A percentile compares a stretch with the other conserved stretches of the same genome.
phyloP scores from a whole-genome alignment of 441 rosid genomes.

The Adansonia madagascariensis region DNA sequence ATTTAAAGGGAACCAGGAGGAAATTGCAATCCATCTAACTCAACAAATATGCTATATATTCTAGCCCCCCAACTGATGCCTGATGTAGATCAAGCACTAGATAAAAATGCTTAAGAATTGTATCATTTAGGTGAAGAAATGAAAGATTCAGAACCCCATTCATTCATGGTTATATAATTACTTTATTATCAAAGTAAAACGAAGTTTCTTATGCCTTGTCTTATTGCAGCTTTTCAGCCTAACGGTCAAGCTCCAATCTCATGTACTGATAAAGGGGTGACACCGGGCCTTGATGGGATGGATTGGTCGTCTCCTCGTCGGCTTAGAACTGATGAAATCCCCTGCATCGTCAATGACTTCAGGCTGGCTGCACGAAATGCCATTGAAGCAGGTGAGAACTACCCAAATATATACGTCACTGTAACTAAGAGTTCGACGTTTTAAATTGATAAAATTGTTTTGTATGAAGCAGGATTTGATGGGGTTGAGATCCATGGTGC shows the following conservation, averaged over 20 bases:
- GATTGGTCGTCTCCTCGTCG: conserved; percentile 31
- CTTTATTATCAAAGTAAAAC: background rate
- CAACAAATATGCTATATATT: conserved; percentile 2
- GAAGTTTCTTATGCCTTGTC: background rate
- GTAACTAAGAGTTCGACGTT: background rate
- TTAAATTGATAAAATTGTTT: background rate
- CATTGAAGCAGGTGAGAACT: conserved; percentile 29
- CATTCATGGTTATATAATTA: background rate
- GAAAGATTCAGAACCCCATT: background rate
- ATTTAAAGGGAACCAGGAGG: no score
- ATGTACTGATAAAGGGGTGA: conserved; percentile 31
- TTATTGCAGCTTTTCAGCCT: conserved; percentile 32
- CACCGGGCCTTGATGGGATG: conserved; percentile 6
- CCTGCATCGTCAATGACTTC: conserved; percentile 23
- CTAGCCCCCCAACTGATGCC: background rate
- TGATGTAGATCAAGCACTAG: background rate
- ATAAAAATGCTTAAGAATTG: conserved; percentile 39
- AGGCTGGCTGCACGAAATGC: conserved; percentile 33
- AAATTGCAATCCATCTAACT: no score
- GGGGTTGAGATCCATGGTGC: conserved; percentile 55
- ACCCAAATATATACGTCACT: background rate
- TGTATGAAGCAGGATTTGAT: conserved; percentile 39
- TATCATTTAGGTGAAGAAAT: background rate
- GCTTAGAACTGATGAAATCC: conserved; percentile 19
- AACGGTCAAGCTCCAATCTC: conserved; percentile 26